Conservation (phyloP, 2,329 filamentous ascomycete genomes). For the Herpotrichia juniperi region DNA sequence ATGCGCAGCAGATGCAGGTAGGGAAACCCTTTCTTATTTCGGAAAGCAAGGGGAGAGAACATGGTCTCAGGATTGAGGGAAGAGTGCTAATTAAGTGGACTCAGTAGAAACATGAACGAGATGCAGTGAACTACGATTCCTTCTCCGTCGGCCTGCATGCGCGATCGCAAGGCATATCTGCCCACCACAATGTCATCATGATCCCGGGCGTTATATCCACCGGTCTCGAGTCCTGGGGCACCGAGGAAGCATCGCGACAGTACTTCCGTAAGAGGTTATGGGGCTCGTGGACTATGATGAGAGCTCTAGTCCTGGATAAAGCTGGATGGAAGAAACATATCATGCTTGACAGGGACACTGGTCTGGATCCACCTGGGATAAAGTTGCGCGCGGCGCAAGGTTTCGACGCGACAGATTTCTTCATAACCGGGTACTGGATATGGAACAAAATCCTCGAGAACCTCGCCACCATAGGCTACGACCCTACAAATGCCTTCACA, state of each 20-base stretch:
- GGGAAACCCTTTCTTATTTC: conserved; percentile 31
- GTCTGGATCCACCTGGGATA: conserved; percentile 85
- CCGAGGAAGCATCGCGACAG: conserved; percentile 78
- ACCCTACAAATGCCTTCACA: conserved; percentile 76
- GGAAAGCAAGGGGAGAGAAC: not conserved
- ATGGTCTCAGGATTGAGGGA: not conserved
- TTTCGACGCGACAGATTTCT: conserved; percentile 97
- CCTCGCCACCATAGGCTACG: conserved; percentile 92
- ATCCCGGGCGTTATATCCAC: conserved; percentile 97
- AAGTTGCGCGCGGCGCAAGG: conserved; percentile 94
- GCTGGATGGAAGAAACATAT: conserved; percentile 94
- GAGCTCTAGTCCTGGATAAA: conserved; percentile 89
- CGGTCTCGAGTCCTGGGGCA: conserved; percentile 95
- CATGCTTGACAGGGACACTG: conserved; percentile 92
- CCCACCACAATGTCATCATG: conserved; percentile 92
- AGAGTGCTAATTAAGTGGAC: conserved; percentile 29
- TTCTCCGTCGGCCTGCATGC: conserved; percentile 90
- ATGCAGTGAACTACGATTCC: conserved; percentile 88
- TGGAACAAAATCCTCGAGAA: conserved; percentile 99
- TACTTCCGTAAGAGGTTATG: conserved; percentile 95
- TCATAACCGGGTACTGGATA: conserved; percentile 91
- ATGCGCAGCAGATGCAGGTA: conserved; percentile 85
- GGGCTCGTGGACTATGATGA: conserved; percentile 99
- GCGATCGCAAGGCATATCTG: conserved; percentile 77
- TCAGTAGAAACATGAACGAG: conserved; percentile 78